These are phyloP conservation scores for Leucocoprinus sp. DNA, from an alignment of 768 basidiomycete species.

Conservation along the genomic window DNA sequence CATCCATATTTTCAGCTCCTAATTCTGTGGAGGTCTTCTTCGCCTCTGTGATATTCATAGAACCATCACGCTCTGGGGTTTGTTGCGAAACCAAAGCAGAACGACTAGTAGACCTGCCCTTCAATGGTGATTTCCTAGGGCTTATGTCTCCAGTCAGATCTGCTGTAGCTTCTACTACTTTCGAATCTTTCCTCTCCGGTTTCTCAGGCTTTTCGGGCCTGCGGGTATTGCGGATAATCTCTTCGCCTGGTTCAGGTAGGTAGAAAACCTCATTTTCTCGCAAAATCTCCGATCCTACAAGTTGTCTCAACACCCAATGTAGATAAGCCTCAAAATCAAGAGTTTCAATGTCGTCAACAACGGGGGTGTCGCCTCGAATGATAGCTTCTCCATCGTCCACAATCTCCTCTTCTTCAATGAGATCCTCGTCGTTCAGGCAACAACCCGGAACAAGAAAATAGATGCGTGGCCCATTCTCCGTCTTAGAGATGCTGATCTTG, in stretches of 20 bases:
- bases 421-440: slow-evolving; percentile 44
- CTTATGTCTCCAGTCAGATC: not conserved
- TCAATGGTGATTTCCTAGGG: not conserved
- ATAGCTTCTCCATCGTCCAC: slow-evolving; percentile 52
- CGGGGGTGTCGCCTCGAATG: slow-evolving; percentile 36
- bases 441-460: slow-evolving; percentile 65
- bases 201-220: not conserved
- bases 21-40: not conserved
- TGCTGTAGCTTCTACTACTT: not conserved
- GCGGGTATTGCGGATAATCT: slow-evolving; percentile 19
- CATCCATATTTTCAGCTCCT: not conserved
- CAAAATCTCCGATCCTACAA: slow-evolving; percentile 58
- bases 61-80: not conserved
- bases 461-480: slow-evolving; percentile 44
- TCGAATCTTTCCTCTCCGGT: slow-evolving; percentile 1
- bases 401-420: slow-evolving; percentile 56
- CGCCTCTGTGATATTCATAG: slow-evolving; percentile 5
- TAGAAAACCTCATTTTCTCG: slow-evolving; percentile 63
- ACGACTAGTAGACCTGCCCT: not conserved
- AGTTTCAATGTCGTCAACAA: slow-evolving; percentile 41
- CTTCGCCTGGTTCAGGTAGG: slow-evolving; percentile 43
- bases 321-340: slow-evolving; percentile 45
- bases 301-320: slow-evolving; percentile 46
- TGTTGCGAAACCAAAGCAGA: slow-evolving; percentile 6
- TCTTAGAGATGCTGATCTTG: slow-evolving; percentile 53